Conservation (phyloP, 2,329 filamentous ascomycete genomes). For the Fusarium temperatum region DNA sequence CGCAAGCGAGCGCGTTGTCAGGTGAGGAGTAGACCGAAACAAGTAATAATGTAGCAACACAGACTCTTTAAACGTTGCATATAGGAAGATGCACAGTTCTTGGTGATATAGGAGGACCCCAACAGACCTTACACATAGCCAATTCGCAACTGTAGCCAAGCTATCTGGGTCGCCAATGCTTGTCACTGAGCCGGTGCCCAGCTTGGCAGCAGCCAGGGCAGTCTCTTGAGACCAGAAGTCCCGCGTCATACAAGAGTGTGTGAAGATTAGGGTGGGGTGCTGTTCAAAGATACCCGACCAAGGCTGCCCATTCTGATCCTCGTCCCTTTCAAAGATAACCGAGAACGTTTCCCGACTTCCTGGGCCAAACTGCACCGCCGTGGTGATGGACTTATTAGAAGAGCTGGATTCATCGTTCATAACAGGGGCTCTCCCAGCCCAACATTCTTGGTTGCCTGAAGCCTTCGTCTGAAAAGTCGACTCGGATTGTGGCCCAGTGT, state of each 20-base stretch:
- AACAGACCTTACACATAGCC: slow-evolving; percentile 48
- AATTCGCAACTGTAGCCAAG: slow-evolving; percentile 45
- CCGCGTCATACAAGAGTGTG: slow-evolving; percentile 47
- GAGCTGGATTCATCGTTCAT: background rate
- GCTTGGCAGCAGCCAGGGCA: slow-evolving; percentile 11
- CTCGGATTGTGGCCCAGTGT: background rate
- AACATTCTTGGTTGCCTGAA: background rate
- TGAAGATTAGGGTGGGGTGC: slow-evolving; percentile 44
- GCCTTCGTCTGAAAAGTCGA: background rate
- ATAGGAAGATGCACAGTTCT: slow-evolving; percentile 52
- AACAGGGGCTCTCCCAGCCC: background rate
- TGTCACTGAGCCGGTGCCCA: slow-evolving; percentile 37
- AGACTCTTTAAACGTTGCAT: slow-evolving; percentile 39
- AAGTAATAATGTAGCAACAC: slow-evolving; percentile 48
- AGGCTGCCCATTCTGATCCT: background rate
- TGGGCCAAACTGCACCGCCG: slow-evolving; percentile 30
- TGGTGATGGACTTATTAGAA: slow-evolving; percentile 5
- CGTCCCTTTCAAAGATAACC: slow-evolving; percentile 20
- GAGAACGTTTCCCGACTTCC: slow-evolving; percentile 7
- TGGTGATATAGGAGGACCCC: slow-evolving; percentile 48
- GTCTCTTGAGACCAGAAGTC: slow-evolving; percentile 43
- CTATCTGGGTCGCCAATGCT: slow-evolving; percentile 3
- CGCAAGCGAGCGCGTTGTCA: slow-evolving; percentile 38
- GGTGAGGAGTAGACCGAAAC: slow-evolving; percentile 44
- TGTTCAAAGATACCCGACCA: slow-evolving; percentile 44